Evolutionary conservation across 2,329 filamentous ascomycete genomes (phyloP).

Genomic region (Monosporascus sp.): DNA sequence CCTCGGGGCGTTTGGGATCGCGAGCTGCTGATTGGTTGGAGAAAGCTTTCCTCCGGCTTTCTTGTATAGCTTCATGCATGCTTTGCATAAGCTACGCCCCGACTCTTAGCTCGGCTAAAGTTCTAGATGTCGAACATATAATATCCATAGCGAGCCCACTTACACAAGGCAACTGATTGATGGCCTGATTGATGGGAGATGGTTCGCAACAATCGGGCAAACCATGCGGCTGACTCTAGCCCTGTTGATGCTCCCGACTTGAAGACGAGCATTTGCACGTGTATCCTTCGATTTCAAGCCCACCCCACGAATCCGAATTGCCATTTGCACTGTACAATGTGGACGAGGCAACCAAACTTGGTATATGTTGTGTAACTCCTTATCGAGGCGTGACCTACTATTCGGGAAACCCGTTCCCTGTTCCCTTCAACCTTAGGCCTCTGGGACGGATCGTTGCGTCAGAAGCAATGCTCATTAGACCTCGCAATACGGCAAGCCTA

Average conservation of each 20-base stretch:
- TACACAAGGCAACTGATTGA: background rate
- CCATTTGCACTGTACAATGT: background rate
- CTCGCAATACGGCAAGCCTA: background rate
- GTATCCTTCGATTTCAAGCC: background rate
- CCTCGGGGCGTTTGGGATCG: too few species aligned
- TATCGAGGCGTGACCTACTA: background rate
- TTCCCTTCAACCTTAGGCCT: background rate
- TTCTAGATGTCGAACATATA: background rate
- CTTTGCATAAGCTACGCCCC: background rate
- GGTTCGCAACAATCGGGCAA: background rate
- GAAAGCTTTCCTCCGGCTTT: too few species aligned
- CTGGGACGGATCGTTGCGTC: background rate
- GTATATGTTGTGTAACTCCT: background rate
- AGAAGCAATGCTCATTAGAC: background rate
- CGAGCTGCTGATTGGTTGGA: too few species aligned
- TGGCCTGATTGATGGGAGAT: background rate
- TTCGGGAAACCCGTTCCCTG: background rate
- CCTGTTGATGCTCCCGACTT: background rate
- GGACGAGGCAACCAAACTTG: background rate
- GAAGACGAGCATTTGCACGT: background rate
- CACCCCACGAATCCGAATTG: background rate
- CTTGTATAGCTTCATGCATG: too few species aligned
- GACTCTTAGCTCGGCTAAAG: background rate
- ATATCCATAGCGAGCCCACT: background rate
- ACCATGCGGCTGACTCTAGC: background rate